Base-by-base conservation (phyloP, 2,329 filamentous ascomycete genomes). In the Trichoderma atrobrunneum region DNA sequence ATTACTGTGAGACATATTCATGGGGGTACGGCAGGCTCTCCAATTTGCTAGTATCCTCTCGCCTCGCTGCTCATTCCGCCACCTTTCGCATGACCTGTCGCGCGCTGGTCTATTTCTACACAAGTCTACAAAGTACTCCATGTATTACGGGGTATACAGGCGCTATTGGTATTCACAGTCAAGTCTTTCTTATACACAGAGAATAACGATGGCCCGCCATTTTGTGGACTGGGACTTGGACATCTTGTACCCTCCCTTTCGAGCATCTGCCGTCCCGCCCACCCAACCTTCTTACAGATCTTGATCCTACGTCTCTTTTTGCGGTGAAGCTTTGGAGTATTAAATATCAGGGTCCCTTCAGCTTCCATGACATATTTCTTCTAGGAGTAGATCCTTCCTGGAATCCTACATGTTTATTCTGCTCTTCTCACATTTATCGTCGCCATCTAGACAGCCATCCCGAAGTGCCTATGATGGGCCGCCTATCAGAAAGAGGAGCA, bases 1-100 rank as follows among this genome's bases (percentile, higher is more conserved):
- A 69, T 69, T 61, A 61, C 28, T 34, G 66, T 69, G 66, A 69
- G 66, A 69, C 66, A 69, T 61, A 32, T 34, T 6, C 39, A 60
- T 16, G 39, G 48, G 51, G 36, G 36, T 24, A 60, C 56, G n/a
- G 26, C 39, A 43, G 30, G 66, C 54, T 48, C 43, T 43, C 66
- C 39, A 30, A 39, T 39, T 39, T 26, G 64, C 48, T 21, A 66
- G 30, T 54, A 12, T 32, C 26, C 5, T 39, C 36, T 18, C 1
- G 36, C 36, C 36, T 30, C 14, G 26, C 36, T 28, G 16, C 48
- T 14, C 48, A 54, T 34, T 60, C 61, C 26, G 36, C 54, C 66
- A 69, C 30, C 48, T 6, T 24, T 57, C 64, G 21, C 32, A 34
- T 57, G 64, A 57, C 48, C 60, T 43, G 21, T 39, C 18, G 34